Percentiles rank a stretch among this genome's conserved stretches.
Conservation (phyloP, 495 filamentous ascomycete genomes). For the Achaetomiella virescens region DNA sequence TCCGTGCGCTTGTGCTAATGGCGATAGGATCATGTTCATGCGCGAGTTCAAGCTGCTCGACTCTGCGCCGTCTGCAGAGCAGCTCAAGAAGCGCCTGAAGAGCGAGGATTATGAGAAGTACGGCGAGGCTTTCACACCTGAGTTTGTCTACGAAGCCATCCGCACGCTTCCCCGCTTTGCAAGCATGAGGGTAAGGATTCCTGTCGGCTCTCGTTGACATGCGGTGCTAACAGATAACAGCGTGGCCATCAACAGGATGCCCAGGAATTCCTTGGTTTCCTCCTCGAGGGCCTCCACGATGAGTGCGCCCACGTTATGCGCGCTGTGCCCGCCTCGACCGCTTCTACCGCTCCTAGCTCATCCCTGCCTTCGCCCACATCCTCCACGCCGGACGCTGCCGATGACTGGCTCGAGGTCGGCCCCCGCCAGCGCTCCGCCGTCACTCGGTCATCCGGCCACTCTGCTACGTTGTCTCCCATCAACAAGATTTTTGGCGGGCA, state of each 20-base stretch:
- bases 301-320: conserved; percentile 78
- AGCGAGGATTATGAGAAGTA: conserved; percentile 80
- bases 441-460: conserved; percentile 79
- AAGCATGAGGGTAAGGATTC: conserved; percentile 69
- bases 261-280: conserved; percentile 92
- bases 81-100: conserved; percentile 67
- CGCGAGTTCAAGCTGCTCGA: conserved; percentile 83
- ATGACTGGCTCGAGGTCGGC: conserved; percentile 90
- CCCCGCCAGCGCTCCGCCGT: conserved; percentile 81
- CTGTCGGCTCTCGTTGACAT: neutral
- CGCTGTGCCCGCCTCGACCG: conserved; percentile 36
- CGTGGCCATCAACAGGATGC: conserved; percentile 97
- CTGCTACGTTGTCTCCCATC: conserved; percentile 69
- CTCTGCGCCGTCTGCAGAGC: conserved; percentile 66
- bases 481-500: conserved; percentile 94
- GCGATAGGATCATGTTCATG: conserved; percentile 85
- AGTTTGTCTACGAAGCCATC: conserved; percentile 93
- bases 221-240: conserved; percentile 39
- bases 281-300: conserved; percentile 87
- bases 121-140: conserved; percentile 85
- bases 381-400: conserved; percentile 36
- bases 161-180: conserved; percentile 78
- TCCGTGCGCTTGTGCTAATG: conserved; percentile 8
- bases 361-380: conserved; percentile 33
- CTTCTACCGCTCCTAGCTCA: conserved; percentile 36